Base-by-base conservation (phyloP, 768 basidiomycete species). In the Lactarius hengduanensis region DNA sequence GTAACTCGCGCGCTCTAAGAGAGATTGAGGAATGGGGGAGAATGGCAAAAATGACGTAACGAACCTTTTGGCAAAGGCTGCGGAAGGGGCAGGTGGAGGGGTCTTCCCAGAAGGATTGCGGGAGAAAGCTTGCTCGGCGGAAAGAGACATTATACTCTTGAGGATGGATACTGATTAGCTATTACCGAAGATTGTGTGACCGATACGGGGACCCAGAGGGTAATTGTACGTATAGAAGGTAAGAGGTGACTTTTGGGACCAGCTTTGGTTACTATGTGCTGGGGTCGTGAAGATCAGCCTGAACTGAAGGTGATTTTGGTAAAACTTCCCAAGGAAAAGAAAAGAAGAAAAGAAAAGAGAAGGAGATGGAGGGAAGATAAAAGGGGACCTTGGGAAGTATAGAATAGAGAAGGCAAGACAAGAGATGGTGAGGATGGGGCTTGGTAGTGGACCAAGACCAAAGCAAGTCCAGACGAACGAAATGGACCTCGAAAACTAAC, bases 141-240 rank as follows among this genome's bases (percentile, higher is more conserved):
- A 91, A 84, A 93, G 87, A 82, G 92, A 92, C 92, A 94, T 94
- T 90, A 89, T 89, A 90, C 80, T 78, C 75, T 77, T 80, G 82
- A 79, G 80, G 80, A 80, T 78, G 80, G 80, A 77, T 78, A 84
- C 83, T 78, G 85, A 91, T 91, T 92, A 92, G 83, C 84, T 84
- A 93, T 92, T 92, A 92, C 72, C 74, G 75, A 76, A 77, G 71
- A 74, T 77, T 73, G 69, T 71, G 72, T 64, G 69, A 55, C n/a
- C 64, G 61, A 60, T 67, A 68, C 26, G 32, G 28, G 43, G 56
- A 57, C 57, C 63, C 63, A 59, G 57, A 15, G 38, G 65, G 63
- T 54, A 32, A 71, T 72, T 71, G 72, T 73, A 73, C 68, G 73
- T 69, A 73, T 72, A 74, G 71, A 74, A 53, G 69, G 72, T 57